Conservation (phyloP, 306 rosid species). For the Ziziphus jujuba region DNA sequence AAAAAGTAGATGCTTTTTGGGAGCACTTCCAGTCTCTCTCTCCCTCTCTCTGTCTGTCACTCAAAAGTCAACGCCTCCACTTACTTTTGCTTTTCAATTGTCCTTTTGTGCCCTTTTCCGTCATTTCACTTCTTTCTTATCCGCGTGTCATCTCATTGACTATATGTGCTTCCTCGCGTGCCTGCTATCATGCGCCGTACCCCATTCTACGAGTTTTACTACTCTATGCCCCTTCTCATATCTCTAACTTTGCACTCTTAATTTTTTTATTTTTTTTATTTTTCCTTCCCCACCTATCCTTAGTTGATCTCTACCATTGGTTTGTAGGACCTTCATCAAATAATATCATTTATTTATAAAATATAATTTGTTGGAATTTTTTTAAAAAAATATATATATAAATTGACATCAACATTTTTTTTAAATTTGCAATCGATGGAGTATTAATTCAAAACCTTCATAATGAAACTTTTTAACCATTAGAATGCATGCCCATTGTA, state of each 20-base stretch:
- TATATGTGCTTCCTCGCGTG: slow-evolving; percentile 29
- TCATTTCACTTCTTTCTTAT: slow-evolving; percentile 11
- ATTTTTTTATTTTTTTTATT: neutral
- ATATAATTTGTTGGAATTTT: too few species aligned
- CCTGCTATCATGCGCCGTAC: slow-evolving; percentile 43
- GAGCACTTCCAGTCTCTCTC: slow-evolving; percentile 13
- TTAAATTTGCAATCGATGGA: too few species aligned
- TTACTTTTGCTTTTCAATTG: slow-evolving; percentile 28
- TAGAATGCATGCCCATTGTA: too few species aligned
- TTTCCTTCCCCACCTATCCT: too few species aligned
- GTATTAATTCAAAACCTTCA: too few species aligned
- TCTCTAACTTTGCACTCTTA: slow-evolving; percentile 7
- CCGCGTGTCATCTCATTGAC: slow-evolving; percentile 45
- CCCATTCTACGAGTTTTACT: neutral
- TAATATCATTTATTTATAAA: too few species aligned
- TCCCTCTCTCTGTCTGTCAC: neutral
- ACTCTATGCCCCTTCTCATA: neutral
- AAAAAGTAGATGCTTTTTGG: neutral
- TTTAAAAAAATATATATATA: too few species aligned
- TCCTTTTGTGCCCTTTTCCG: slow-evolving; percentile 24
- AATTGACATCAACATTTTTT: too few species aligned
- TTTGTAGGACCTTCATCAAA: too few species aligned
- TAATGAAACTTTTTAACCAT: too few species aligned
- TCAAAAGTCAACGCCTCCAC: slow-evolving; percentile 73
- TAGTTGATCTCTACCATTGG: too few species aligned